Evolutionary conservation across 768 basidiomycete genomes (phyloP).

Genomic region (Leucocoprinus birnbaumii): DNA sequence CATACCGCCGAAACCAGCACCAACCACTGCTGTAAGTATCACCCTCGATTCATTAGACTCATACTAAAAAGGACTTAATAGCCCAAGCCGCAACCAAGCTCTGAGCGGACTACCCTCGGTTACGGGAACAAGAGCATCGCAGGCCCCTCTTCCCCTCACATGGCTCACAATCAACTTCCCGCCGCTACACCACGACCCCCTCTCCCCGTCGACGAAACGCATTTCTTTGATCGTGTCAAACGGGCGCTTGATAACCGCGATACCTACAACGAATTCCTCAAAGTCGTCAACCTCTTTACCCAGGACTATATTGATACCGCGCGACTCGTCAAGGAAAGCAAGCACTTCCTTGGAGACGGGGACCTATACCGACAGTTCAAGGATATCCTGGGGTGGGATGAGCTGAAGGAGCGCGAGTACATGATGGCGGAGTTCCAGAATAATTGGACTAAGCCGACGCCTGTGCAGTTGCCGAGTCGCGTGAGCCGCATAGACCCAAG

Average conservation of each 20-base stretch:
- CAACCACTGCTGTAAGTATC: slow-evolving; percentile 14
- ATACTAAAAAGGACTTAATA: slow-evolving; percentile 14
- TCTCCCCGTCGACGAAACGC: slow-evolving; percentile 45
- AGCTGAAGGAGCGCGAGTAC: slow-evolving; percentile 58
- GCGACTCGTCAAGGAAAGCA: slow-evolving; percentile 77
- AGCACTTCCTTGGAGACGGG: slow-evolving; percentile 71
- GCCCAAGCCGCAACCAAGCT: slow-evolving; percentile 13
- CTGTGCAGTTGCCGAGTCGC: slow-evolving; percentile 35
- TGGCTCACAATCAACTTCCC: slow-evolving; percentile 22
- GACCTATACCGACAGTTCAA: slow-evolving; percentile 83
- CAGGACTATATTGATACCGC: slow-evolving; percentile 90
- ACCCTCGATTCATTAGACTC: not conserved
- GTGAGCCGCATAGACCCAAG: slow-evolving; percentile 66
- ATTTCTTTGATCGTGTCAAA: slow-evolving; percentile 92
- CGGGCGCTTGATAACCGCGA: slow-evolving; percentile 69
- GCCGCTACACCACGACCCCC: slow-evolving; percentile 25
- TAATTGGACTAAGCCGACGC: slow-evolving; percentile 49
- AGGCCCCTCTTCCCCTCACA: slow-evolving; percentile 32
- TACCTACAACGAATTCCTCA: slow-evolving; percentile 92
- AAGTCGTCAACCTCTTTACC: slow-evolving; percentile 91
- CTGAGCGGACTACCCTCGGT: slow-evolving; percentile 10
- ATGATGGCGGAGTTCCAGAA: slow-evolving; percentile 47
- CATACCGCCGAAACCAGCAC: slow-evolving; percentile 18
- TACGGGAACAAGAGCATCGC: slow-evolving; percentile 11
- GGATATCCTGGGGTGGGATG: slow-evolving; percentile 87